Evolutionary conservation across 2,329 filamentous ascomycete genomes (phyloP).

Genomic region (Verticillium alfalfae): DNA sequence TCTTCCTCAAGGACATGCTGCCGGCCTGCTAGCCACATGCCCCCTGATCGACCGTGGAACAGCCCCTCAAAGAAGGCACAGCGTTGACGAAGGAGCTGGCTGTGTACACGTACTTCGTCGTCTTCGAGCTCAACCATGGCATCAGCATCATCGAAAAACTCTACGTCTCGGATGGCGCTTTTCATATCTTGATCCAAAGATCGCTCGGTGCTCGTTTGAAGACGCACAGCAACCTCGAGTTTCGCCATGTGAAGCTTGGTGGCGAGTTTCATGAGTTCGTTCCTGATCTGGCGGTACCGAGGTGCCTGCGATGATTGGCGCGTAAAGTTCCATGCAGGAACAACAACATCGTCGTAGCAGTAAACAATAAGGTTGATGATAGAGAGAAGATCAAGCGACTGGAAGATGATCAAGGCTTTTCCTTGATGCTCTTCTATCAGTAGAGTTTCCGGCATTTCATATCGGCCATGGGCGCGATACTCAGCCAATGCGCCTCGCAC

Average conservation of each 20-base stretch:
- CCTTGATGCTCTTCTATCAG: conserved; percentile 46
- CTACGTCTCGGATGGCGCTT: conserved; percentile 59
- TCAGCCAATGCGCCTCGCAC: conserved; percentile 58
- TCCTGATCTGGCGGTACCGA: conserved; percentile 73
- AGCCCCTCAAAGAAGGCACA: conserved; percentile 91
- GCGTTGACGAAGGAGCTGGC: conserved; percentile 70
- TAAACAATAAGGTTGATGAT: conserved; percentile 76
- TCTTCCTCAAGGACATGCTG: conserved; percentile 35
- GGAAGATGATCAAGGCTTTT: conserved; percentile 57
- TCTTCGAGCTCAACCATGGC: conserved; percentile 73
- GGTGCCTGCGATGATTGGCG: conserved; percentile 60
- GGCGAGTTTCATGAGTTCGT: conserved; percentile 83
- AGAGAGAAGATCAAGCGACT: conserved; percentile 68
- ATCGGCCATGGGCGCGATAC: conserved; percentile 48
- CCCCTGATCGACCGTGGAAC: conserved; percentile 81
- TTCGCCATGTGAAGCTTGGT: conserved; percentile 62
- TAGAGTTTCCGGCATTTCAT: conserved; percentile 55
- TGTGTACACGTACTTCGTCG: conserved; percentile 69
- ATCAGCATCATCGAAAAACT: conserved; percentile 76
- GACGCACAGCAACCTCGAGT: conserved; percentile 71
- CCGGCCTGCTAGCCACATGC: conserved; percentile 74
- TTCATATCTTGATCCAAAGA: conserved; percentile 67
- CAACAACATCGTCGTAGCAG: conserved; percentile 70
- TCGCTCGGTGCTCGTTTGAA: conserved; percentile 62
- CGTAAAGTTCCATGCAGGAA: conserved; percentile 84